Base-by-base conservation (phyloP, 805 yeast genomes). In the Candida qinlingensis region DNA sequence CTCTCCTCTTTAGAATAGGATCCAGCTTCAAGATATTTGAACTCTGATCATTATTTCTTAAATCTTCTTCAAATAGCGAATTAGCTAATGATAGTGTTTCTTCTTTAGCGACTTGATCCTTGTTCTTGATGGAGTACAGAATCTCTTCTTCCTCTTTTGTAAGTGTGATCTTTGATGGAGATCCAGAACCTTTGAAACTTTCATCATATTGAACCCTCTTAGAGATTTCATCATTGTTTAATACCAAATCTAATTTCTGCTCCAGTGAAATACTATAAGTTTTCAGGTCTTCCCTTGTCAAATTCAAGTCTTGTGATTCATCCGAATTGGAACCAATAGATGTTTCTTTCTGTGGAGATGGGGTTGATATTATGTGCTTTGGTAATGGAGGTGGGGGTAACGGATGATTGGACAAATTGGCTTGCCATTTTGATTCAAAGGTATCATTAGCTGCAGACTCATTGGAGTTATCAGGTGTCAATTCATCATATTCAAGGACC, bases 161-260 rank as follows among this genome's bases (percentile, higher is more conserved):
- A n/a, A 50, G 33, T 25, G 50, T 38, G 9, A 56, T 52, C 46
- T 46, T 62, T 34, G 42, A 12, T 5, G 60, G 55, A 42, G 58
- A 63, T 25, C 56, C 59, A 28, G 59, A 60, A 11, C 59, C 59
- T 44, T 50, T 55, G 37, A 48, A 46, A 25, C 53, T 46, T 42
- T 58, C 63, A 49, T 56, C 61, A 39, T 57, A 45, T 37, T 52
- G 59, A 27, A 59, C 56, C 46, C 54, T 51, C 46, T 53, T 48
- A 7, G 62, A 50, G 3, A 61, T 46, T 2, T 57, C 59, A 27
- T 56, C 52, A 11, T 54, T 51, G 31, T 63, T 63, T 12, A 76
- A 61, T 40, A 70, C 73, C 3, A 75, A 64, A 47, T 73, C 75
- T 47, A 77, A 62, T 55, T 72, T 75, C 51, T 76, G 74, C 51